Percentiles rank a stretch among this genome's conserved stretches.
Conservation (phyloP, 768 basidiomycete genomes). For the Hortiboletus campestris region DNA sequence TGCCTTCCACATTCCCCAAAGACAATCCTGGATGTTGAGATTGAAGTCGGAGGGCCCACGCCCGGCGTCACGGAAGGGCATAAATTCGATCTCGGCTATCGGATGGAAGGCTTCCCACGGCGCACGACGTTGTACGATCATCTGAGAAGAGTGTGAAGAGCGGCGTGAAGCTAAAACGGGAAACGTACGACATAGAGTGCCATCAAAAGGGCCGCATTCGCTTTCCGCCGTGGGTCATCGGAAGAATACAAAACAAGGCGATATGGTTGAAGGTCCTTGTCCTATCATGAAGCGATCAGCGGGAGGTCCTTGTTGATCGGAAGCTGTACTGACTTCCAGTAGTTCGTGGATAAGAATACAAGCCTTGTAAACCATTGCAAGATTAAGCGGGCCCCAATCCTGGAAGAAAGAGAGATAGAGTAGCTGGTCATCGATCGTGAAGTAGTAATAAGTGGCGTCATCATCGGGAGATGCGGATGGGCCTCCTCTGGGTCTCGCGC, state of each 20-base stretch:
- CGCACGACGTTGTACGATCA: conserved; percentile 86
- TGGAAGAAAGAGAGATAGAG: conserved; percentile 92
- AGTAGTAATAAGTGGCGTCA: conserved; percentile 79
- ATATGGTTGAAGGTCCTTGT: conserved; percentile 67
- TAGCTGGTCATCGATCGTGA: conserved; percentile 90
- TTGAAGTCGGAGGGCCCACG: conserved; percentile 91
- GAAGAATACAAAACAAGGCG: conserved; percentile 87
- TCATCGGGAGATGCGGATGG: conserved; percentile 70
- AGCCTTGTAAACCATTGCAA: conserved; percentile 91
- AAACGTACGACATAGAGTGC: conserved; percentile 84
- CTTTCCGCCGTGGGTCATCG: conserved; percentile 80
- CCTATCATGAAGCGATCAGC: conserved; percentile 44
- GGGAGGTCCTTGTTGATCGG: conserved; percentile 21
- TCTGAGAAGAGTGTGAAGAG: conserved; percentile 45
- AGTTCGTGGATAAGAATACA: conserved; percentile 91
- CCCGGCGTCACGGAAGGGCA: conserved; percentile 95
- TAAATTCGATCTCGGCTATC: conserved; percentile 87
- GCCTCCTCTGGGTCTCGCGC: conserved; percentile 56
- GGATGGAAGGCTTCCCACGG: conserved; percentile 97
- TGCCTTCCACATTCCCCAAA: conserved; percentile 85
- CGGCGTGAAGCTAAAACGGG: conserved; percentile 2
- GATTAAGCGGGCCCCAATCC: conserved; percentile 91
- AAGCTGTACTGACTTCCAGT: conserved; percentile 57
- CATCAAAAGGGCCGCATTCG: conserved; percentile 93
- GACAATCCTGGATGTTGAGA: conserved; percentile 88